Evolutionary conservation across 345 rosid genomes (phyloP), one percentile per base, ranked within the genome.

Genomic region (Balakata baccata): DNA sequence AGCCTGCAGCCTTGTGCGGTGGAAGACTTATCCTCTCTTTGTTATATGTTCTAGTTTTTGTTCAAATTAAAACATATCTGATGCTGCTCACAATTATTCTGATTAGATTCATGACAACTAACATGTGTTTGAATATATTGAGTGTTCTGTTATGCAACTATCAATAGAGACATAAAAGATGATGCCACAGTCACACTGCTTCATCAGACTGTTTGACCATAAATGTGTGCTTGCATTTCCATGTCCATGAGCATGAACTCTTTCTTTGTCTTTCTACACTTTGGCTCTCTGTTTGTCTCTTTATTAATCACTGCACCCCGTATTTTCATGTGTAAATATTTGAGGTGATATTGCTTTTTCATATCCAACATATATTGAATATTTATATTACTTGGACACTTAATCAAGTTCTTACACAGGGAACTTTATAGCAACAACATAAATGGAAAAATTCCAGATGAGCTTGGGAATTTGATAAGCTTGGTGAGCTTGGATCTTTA

Each of bases 401-500:
- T 13, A 71, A 68, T 70, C 23, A 37, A 78, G 34, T 61, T 76
- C 61, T 75, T 69, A 51, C 84, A 71, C 95, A 92, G 97, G 93
- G 95, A 92, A 75, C 97, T 92, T 68, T 86, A 86, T 49, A 87
- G 92, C 75, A 92, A 89, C 81, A 83, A 86, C 80, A 81, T 92
- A 64, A 86, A 81, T 81, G 97, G 94, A 60, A 53, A 0, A 75
- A 82, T 92, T 77, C 97, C 97, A 6, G 92, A 88, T 39, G 90
- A 88, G 85, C 91, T 92, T 74, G 97, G 97, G 60, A 92, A 88
- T 78, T 81, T 92, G 89, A 81, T 87, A 47, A 83, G 77, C 79
- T 77, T 92, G 87, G 97, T 92, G 85, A 89, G 95, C 95, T 87
- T 92, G 97, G 97, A 92, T 88, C 93, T 92, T 84, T 92, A 86